These are phyloP conservation scores for Lactifluus piperatus DNA, from an alignment of 768 basidiomycete genomes.

Conservation along the genomic window DNA sequence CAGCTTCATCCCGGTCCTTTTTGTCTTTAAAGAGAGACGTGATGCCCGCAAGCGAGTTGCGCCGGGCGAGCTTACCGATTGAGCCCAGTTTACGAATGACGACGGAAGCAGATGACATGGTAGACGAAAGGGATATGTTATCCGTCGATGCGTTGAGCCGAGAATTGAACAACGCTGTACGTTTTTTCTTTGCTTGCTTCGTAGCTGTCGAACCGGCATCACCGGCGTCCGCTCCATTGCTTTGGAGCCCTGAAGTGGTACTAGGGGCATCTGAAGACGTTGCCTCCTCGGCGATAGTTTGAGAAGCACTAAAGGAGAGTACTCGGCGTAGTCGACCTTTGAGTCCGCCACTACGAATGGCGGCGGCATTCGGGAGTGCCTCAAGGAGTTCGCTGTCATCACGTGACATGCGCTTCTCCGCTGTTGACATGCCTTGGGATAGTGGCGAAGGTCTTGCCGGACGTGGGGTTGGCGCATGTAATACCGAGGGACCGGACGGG, in stretches of 20 bases:
- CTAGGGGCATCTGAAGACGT: slow-evolving; percentile 31
- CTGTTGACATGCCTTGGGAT: slow-evolving; percentile 55
- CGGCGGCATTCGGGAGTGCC: slow-evolving; percentile 27
- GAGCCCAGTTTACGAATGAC: slow-evolving; percentile 94
- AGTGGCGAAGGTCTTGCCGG: slow-evolving; percentile 50
- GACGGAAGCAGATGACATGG: slow-evolving; percentile 89
- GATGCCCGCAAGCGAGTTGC: slow-evolving; percentile 86
- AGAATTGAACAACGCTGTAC: slow-evolving; percentile 73
- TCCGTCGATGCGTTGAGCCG: slow-evolving; percentile 84
- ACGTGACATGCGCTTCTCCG: slow-evolving; percentile 69
- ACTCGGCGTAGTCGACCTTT: slow-evolving; percentile 72
- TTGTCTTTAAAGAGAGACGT: slow-evolving; percentile 92
- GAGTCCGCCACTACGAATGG: slow-evolving; percentile 56
- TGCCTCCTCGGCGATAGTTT: slow-evolving; percentile 51
- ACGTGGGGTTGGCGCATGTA: slow-evolving; percentile 25
- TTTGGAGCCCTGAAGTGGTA: slow-evolving; percentile 19
- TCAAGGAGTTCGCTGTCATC: slow-evolving; percentile 62
- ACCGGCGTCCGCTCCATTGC: slow-evolving; percentile 25
- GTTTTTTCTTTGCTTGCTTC: slow-evolving; percentile 52
- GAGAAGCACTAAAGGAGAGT: slow-evolving; percentile 52
- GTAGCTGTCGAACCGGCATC: slow-evolving; percentile 26
- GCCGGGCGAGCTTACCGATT: slow-evolving; percentile 79
- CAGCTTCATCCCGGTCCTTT: slow-evolving; percentile 39
- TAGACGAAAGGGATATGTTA: slow-evolving; percentile 91
- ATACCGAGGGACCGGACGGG: slow-evolving; percentile 28